phyloP scores from a whole-genome alignment of 768 basidiomycete genomes.

The Collybia mongolica region DNA sequence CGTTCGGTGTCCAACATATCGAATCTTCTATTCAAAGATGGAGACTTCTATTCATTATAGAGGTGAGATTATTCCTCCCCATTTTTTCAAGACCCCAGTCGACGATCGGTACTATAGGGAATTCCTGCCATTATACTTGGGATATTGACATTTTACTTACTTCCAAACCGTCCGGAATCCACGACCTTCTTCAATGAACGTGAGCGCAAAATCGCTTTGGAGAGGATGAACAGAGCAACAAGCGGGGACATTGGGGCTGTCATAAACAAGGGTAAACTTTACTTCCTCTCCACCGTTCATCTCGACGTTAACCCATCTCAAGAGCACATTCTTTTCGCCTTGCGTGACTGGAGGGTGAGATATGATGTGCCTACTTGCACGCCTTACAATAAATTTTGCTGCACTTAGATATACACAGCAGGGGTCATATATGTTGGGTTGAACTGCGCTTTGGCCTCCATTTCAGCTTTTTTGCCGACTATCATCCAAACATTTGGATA shows the following conservation, averaged over 20 bases:
- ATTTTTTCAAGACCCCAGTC: neutral
- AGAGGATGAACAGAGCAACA: constrained; percentile 63
- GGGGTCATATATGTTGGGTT: constrained; percentile 78
- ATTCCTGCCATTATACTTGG: constrained; percentile 67
- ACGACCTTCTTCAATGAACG: constrained; percentile 54
- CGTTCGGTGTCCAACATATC: constrained; percentile 72
- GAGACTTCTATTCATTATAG: constrained; percentile 72
- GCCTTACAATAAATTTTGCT: neutral
- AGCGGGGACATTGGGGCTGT: constrained; percentile 64
- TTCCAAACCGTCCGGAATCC: constrained; percentile 73
- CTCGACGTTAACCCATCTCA: neutral
- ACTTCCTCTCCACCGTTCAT: neutral
- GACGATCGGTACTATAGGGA: constrained; percentile 40
- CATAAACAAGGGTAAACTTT: constrained; percentile 53
- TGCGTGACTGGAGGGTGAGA: constrained; percentile 70
- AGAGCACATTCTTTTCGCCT: constrained; percentile 64
- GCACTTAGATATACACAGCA: constrained; percentile 53
- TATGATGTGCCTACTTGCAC: neutral
- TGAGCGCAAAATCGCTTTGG: constrained; percentile 60
- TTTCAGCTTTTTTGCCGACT: constrained; percentile 81
- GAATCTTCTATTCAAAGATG: constrained; percentile 47
- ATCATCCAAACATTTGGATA: constrained; percentile 74
- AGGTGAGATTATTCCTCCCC: constrained; percentile 36
- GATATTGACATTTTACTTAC: constrained; percentile 45
- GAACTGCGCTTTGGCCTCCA: constrained; percentile 75